Conservation (phyloP, 257 asterid genomes). For the Nyctanthes arbortristis region DNA sequence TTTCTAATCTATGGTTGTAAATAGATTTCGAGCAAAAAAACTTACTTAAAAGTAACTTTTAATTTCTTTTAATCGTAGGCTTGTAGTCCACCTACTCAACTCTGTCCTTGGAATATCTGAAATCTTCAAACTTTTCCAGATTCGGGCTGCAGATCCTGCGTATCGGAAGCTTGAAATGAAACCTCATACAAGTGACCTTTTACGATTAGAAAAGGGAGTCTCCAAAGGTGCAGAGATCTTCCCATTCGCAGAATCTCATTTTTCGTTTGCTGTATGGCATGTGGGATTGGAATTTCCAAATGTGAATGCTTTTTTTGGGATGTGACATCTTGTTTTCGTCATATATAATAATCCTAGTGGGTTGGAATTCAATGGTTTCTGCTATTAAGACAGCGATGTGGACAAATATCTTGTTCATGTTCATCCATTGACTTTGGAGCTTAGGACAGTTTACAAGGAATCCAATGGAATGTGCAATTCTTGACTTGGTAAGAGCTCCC, state of each 20-base stretch:
- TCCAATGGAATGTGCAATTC: constrained; percentile 24
- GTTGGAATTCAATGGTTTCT: constrained; percentile 16
- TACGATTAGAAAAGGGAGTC: not conserved
- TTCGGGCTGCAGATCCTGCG: not conserved
- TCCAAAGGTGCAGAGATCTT: constrained; percentile 10
- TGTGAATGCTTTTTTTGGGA: constrained; percentile 4
- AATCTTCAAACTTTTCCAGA: not conserved
- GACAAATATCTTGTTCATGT: not conserved
- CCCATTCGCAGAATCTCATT: constrained; percentile 51
- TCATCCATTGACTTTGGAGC: constrained; percentile 24
- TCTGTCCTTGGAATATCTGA: not conserved
- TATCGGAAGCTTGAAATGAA: constrained; percentile 1
- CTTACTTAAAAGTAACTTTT: too few relatives aligned
- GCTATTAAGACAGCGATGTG: not conserved
- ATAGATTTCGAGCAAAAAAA: too few relatives aligned
- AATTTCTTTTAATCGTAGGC: too few relatives aligned
- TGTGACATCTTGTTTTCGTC: not conserved
- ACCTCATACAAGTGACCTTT: constrained; percentile 26
- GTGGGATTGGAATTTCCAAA: not conserved
- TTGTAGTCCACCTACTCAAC: too few relatives aligned
- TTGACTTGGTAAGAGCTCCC: constrained; percentile 26
- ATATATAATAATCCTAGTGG: constrained; percentile 24
- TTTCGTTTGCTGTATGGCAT: constrained; percentile 7
- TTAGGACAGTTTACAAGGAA: constrained; percentile 1
- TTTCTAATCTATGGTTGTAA: not conserved